phyloP scores from a whole-genome alignment of 176 grass and related monocot species.

The Carex parvula region DNA sequence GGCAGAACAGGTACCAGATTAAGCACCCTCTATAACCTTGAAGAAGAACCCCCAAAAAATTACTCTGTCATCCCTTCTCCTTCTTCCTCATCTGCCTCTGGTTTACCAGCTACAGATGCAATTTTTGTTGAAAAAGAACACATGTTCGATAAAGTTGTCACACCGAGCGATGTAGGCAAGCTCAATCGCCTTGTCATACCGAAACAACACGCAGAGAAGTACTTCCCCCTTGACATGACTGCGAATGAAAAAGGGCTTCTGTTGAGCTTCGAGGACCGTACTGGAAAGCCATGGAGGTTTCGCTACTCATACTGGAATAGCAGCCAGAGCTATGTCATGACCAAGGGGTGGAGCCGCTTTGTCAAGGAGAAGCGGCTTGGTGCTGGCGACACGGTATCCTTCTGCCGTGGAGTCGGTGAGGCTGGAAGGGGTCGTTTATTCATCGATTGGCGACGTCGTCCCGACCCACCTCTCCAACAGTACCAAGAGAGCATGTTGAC shows the following conservation, averaged over 20 bases:
- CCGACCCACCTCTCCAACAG: constrained; percentile 21
- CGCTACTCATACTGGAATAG: constrained; percentile 99
- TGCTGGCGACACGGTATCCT: constrained; percentile 81
- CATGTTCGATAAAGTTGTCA: constrained; percentile 98
- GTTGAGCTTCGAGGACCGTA: constrained; percentile 81
- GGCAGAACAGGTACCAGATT: constrained; percentile 24
- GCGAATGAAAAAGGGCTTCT: constrained; percentile 59
- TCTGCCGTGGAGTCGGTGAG: constrained; percentile 43
- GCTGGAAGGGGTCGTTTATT: constrained; percentile 44
- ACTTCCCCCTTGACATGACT: constrained; percentile 56
- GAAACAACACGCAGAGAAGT: constrained; percentile 92
- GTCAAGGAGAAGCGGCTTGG: constrained; percentile 91
- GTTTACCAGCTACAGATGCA: constrained; percentile 2
- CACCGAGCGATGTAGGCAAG: constrained; percentile 95
- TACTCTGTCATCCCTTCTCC: background rate
- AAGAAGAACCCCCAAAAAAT: constrained; percentile 22
- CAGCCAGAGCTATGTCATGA: constrained; percentile 99
- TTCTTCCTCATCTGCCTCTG: constrained; percentile 21
- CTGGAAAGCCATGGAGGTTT: constrained; percentile 76
- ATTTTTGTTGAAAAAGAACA: constrained; percentile 72
- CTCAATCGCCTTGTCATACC: constrained; percentile 93
- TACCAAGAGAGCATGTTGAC: constrained; percentile 28
- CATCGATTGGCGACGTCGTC: constrained; percentile 77
- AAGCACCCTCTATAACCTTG: constrained; percentile 19
- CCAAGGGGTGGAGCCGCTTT: constrained; percentile 98